A percentile compares a stretch with the other conserved stretches of the same genome.
Evolutionary conservation across 169 alveolate genomes (phyloP).

Genomic region (Plasmodium malariae): DNA sequence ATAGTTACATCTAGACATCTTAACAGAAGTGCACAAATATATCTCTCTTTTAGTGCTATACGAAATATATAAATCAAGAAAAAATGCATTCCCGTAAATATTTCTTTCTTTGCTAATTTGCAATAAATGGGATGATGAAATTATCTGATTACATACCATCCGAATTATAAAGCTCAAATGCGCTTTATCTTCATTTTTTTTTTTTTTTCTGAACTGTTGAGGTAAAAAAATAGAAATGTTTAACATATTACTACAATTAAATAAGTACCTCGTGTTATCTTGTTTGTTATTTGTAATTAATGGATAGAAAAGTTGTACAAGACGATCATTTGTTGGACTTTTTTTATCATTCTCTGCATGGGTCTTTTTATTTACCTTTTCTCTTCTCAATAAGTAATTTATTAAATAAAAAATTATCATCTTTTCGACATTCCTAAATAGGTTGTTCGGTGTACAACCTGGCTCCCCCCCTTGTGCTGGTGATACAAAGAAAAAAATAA

Average conservation of each 20-base stretch:
- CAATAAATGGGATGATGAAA: not conserved
- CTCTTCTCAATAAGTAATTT: too few species aligned
- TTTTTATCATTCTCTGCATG: too few species aligned
- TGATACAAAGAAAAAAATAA: too few species aligned
- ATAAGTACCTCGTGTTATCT: not conserved
- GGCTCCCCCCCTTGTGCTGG: too few species aligned
- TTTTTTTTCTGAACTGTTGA: not conserved
- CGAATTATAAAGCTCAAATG: too few species aligned
- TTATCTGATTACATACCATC: too few species aligned
- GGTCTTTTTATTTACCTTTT: too few species aligned
- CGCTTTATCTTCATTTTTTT: too few species aligned
- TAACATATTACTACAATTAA: not conserved
- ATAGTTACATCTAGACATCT: not conserved
- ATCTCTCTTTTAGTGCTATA: not conserved
- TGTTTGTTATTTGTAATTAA: not conserved
- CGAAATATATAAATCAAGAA: conserved; percentile 5
- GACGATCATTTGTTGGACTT: not conserved
- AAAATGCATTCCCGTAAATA: not conserved
- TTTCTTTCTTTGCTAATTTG: not conserved
- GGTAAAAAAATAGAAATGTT: not conserved
- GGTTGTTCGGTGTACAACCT: too few species aligned
- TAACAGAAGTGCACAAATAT: not conserved
- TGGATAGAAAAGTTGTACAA: not conserved
- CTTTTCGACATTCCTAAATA: too few species aligned
- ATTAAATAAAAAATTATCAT: too few species aligned